Percentiles rank a stretch among this genome's conserved stretches.
Evolutionary conservation across 164 flowering plant species (phyloP).

Genomic region (Protea cynaroides): DNA sequence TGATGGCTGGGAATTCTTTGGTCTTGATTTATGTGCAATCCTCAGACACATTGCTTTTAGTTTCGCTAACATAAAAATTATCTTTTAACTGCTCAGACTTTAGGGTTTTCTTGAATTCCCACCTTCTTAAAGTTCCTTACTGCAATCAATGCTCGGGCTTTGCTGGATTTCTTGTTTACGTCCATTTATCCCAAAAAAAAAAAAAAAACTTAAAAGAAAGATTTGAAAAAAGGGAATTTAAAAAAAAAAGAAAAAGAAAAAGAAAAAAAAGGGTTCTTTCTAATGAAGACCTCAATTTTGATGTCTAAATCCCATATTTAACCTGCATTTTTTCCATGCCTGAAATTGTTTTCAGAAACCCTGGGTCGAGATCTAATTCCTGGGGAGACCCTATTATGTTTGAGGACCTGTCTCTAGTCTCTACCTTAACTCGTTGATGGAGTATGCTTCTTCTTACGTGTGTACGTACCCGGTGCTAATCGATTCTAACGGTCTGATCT

Average conservation of each 20-base stretch:
- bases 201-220: too few species aligned
- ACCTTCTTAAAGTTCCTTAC: too few species aligned
- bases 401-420: neutral
- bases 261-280: too few species aligned
- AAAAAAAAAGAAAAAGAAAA: too few species aligned
- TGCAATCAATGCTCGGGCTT: too few species aligned
- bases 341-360: neutral
- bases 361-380: neutral
- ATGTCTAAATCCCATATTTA: neutral
- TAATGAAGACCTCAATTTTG: too few species aligned
- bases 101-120: too few species aligned
- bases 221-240: too few species aligned
- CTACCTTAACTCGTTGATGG: neutral
- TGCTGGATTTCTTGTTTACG: too few species aligned
- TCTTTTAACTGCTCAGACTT: too few species aligned
- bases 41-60: neutral
- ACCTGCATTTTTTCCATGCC: neutral
- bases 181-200: too few species aligned
- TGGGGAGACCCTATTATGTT: neutral
- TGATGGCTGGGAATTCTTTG: neutral
- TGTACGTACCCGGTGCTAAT: neutral
- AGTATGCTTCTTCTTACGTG: neutral
- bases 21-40: neutral
- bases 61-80: neutral
- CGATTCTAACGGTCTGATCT: neutral